Evolutionary conservation across 805 yeast species (phyloP), one percentile per base, ranked within the genome.

Genomic region (Candida qinlingensis): DNA sequence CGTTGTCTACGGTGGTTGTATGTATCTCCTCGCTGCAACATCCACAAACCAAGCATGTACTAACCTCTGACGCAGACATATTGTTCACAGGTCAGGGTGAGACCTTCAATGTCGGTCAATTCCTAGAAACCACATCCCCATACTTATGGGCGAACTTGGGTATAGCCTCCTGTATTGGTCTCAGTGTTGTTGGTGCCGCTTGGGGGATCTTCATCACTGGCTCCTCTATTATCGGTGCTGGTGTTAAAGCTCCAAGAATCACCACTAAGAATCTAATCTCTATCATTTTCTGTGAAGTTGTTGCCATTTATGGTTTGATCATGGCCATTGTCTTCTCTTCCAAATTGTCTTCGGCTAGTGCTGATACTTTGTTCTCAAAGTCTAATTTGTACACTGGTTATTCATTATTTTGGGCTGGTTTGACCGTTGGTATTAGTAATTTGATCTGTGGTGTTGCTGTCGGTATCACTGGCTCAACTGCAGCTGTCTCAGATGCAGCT

Each of bases 181-280:
- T 94, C 51, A 84, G 95, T 43, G 97, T 94, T 12, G 85, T 91
- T 39, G 99, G 99, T 37, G 99, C 99, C 12, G 98, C 98, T 5
- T 94, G 99, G 99, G 99, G 99, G 55, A 94, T 94, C 57, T 94
- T 92, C 67, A 79, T 94, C 53, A 92, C 98, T 2, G 99, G 99
- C 38, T 76, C 97, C 1, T 82, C 97, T 30, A 87, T 94, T 58
- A 71, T 94, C 53, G 99, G 99, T 59, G 99, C 99, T 3, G 99
- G 99, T 74, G 97, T 94, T 51, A 87, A 87, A 68, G 94, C 96
- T 11, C 99, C 99, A 45, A 77, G 98, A 66, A 95, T 94, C 65
- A 91, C 98, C 40, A 94, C 99, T 47, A 94, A 94, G 75, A 94
- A 94, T 68, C 79, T 94, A 66, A 95, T 94, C 55, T 87, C 96